phyloP scores from a whole-genome alignment of 2,329 filamentous ascomycete genomes.

The Dendryphion nanum region DNA sequence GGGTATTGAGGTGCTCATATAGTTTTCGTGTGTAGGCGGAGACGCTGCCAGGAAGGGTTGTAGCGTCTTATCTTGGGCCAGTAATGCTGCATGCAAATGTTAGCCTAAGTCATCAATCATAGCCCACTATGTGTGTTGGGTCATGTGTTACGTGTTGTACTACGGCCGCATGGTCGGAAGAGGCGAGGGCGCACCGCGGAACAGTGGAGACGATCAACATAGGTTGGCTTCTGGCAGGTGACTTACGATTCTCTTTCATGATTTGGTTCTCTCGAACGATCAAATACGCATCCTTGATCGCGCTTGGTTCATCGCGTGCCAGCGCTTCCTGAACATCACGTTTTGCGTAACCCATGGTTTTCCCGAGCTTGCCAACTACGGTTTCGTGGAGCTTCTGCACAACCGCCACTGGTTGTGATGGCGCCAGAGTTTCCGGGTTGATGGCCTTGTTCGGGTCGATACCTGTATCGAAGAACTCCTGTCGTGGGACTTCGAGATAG shows the following conservation, averaged over 20 bases:
- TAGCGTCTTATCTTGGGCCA: constrained; percentile 51
- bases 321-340: constrained; percentile 94
- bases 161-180: constrained; percentile 10
- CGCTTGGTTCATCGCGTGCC: constrained; percentile 87
- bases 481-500: constrained; percentile 82
- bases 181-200: constrained; percentile 5
- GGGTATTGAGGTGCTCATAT: constrained; percentile 30
- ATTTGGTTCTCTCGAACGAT: constrained; percentile 97
- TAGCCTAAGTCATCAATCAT: constrained; percentile 12
- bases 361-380: constrained; percentile 92
- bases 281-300: constrained; percentile 98
- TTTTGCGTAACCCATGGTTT: constrained; percentile 96
- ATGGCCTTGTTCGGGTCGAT: constrained; percentile 91
- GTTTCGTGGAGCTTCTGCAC: constrained; percentile 89
- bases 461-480: constrained; percentile 93
- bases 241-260: constrained; percentile 91
- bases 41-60: constrained; percentile 57
- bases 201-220: constrained; percentile 5
- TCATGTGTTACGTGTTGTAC: constrained; percentile 11
- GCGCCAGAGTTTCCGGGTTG: constrained; percentile 75
- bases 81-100: constrained; percentile 47
- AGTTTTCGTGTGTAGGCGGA: constrained; percentile 51
- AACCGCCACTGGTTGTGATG: constrained; percentile 67
- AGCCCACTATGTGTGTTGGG: too few relatives aligned
- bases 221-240: too few relatives aligned